phyloP scores from a whole-genome alignment of 1,139 yeast species.

The Yamadazyma aaseri region DNA sequence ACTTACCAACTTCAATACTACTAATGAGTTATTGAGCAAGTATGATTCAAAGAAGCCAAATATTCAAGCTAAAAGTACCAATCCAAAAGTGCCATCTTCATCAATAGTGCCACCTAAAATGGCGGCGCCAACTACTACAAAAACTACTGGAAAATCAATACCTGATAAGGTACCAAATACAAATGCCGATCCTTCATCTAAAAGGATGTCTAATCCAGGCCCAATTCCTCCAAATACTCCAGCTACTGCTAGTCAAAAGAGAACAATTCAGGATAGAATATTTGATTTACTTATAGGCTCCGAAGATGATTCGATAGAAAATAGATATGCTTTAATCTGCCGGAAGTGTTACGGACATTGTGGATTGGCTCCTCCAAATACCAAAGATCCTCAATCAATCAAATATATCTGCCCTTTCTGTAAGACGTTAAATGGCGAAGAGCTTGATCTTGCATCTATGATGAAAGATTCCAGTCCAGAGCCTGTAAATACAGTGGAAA shows the following conservation, averaged over 20 bases:
- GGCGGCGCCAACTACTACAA: not conserved
- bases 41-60: constrained; percentile 37
- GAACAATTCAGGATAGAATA: constrained; percentile 41
- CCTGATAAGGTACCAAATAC: not conserved
- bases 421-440: constrained; percentile 53
- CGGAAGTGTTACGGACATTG: constrained; percentile 63
- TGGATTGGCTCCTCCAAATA: constrained; percentile 80
- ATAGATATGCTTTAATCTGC: constrained; percentile 75
- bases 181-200: not conserved
- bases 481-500: too few species aligned
- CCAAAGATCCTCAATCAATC: constrained; percentile 50
- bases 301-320: constrained; percentile 59
- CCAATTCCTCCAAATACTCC: constrained; percentile 1
- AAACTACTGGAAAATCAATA: not conserved
- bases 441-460: constrained; percentile 1
- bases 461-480: not conserved
- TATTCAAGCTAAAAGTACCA: not conserved
- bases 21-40: constrained; percentile 68
- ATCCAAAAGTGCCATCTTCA: not conserved
- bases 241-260: constrained; percentile 9
- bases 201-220: not conserved
- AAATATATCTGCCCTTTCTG: constrained; percentile 74
- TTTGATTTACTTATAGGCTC: constrained; percentile 65
- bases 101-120: not conserved
- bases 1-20: constrained; percentile 73